phyloP scores from a whole-genome alignment of 75 land plant genomes.

The Pinus tabuliformis region DNA sequence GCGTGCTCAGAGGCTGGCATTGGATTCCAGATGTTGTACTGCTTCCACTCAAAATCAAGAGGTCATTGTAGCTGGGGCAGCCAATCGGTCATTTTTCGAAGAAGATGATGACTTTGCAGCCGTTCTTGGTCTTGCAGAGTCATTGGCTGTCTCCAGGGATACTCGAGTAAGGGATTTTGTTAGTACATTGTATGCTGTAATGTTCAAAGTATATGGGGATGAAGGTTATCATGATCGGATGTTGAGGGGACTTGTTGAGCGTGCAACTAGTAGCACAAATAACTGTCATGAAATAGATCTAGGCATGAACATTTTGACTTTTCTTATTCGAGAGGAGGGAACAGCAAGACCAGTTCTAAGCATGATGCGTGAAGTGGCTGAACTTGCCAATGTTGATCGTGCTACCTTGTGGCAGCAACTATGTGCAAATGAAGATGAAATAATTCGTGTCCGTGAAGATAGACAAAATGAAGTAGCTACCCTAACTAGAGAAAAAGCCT shows the following conservation, averaged over 20 bases:
- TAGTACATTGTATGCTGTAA: slow-evolving; percentile 71
- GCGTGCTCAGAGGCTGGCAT: slow-evolving; percentile 45
- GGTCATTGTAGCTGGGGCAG: slow-evolving; percentile 16
- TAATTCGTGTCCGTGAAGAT: slow-evolving; percentile 56
- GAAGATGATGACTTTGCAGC: slow-evolving; percentile 78
- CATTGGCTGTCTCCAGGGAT: slow-evolving; percentile 67
- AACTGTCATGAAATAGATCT: slow-evolving; percentile 59
- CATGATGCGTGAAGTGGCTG: slow-evolving; percentile 90
- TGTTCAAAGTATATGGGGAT: slow-evolving; percentile 82
- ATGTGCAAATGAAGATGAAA: slow-evolving; percentile 81
- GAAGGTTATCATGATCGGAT: slow-evolving; percentile 63
- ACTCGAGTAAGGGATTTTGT: slow-evolving; percentile 75
- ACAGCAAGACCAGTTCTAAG: slow-evolving; percentile 77
- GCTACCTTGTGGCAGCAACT: slow-evolving; percentile 83
- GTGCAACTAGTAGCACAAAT: slow-evolving; percentile 61
- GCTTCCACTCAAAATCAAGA: slow-evolving; percentile 34
- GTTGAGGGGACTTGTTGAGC: slow-evolving; percentile 87
- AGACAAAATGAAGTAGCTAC: slow-evolving; percentile 56
- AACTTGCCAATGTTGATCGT: slow-evolving; percentile 85
- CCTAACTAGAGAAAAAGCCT: slow-evolving; percentile 63
- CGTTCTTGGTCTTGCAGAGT: slow-evolving; percentile 81
- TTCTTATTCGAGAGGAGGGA: slow-evolving; percentile 75
- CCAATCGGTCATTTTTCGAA: slow-evolving; percentile 19
- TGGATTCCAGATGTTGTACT: slow-evolving; percentile 33
- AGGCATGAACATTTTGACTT: slow-evolving; percentile 78